Evolutionary conservation across 2,329 filamentous ascomycete species (phyloP).

Genomic region (Ophiosphaerella korrae): DNA sequence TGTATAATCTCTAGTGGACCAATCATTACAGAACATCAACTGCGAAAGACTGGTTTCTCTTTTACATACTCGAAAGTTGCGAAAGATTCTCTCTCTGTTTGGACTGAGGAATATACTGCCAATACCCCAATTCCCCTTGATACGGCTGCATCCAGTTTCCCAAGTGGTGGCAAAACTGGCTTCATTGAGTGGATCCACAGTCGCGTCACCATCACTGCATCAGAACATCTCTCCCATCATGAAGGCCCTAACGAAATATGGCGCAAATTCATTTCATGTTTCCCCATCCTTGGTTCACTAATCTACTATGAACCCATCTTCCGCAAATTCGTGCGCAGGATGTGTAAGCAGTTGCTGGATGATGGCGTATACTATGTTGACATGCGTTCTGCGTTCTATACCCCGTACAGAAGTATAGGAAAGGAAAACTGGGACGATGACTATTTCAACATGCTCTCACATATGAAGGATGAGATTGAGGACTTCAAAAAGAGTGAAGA

Average conservation of each 20-base stretch:
- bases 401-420: slow-evolving; percentile 70
- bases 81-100: slow-evolving; percentile 60
- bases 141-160: slow-evolving; percentile 73
- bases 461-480: slow-evolving; percentile 77
- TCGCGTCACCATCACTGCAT: slow-evolving; percentile 71
- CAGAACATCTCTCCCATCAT: slow-evolving; percentile 78
- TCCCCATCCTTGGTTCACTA: slow-evolving; percentile 73
- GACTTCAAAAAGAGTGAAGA: slow-evolving; percentile 73
- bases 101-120: slow-evolving; percentile 67
- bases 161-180: slow-evolving; percentile 69
- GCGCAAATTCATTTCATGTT: slow-evolving; percentile 78
- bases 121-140: slow-evolving; percentile 63
- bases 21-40: slow-evolving; percentile 60
- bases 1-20: slow-evolving; percentile 67
- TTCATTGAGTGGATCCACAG: slow-evolving; percentile 80
- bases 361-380: slow-evolving; percentile 89
- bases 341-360: slow-evolving; percentile 73
- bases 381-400: slow-evolving; percentile 74
- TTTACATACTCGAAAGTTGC: slow-evolving; percentile 60
- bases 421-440: slow-evolving; percentile 69
- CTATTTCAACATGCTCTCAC: slow-evolving; percentile 71
- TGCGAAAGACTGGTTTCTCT: slow-evolving; percentile 60
- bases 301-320: slow-evolving; percentile 92
- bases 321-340: slow-evolving; percentile 71
- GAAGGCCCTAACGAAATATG: slow-evolving; percentile 84